Evolutionary conservation across 495 filamentous ascomycete species (phyloP), one percentile per base, ranked within the genome.

Genomic region (Aspergillus nanangensis): DNA sequence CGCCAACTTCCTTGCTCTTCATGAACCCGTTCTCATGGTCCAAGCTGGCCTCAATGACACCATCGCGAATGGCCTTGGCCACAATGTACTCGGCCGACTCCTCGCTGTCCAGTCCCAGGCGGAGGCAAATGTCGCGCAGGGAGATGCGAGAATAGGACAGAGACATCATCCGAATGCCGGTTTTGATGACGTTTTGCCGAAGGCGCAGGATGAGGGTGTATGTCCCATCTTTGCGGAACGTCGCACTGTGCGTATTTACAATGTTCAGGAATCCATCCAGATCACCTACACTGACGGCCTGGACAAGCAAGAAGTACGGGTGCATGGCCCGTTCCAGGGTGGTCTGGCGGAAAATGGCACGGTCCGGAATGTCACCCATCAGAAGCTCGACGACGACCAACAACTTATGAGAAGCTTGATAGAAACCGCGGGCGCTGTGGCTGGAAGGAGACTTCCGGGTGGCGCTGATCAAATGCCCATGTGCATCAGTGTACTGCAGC

Each of bases 71-170:
- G 24, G 93, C 94, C 74, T 98, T 98, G 35, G 93, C 93, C 23
- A 97, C 94, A 64, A 98, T 97, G 66, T 98, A 98, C 69, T 98
- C 93, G 15, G 93, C 93, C 40, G 85, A 92, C 73, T 98, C 90
- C 62, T 98, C 93, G 51, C 83, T 90, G 44, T 89, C 86, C n/a
- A 98, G 70, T 33, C 89, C 85, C 42, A 98, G 76, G 37, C 93
- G 86, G 48, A 96, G 87, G 72, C 94, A 97, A 51, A 98, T 98
- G 60, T 98, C 93, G 42, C 93, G 82, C 36, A 98, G 78, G n/a
- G 90, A 95, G 61, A 98, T 98, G 46, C 90, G 84, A 41, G 91
- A 95, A 70, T 98, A 98, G 41, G 90, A 93, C 58, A 98, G 74
- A 22, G 91, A 96, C 83, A 98, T 96, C 88, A 96, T 96, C 50